Base-by-base conservation (phyloP, 2,329 filamentous ascomycete genomes). In the Penicillium sp. region DNA sequence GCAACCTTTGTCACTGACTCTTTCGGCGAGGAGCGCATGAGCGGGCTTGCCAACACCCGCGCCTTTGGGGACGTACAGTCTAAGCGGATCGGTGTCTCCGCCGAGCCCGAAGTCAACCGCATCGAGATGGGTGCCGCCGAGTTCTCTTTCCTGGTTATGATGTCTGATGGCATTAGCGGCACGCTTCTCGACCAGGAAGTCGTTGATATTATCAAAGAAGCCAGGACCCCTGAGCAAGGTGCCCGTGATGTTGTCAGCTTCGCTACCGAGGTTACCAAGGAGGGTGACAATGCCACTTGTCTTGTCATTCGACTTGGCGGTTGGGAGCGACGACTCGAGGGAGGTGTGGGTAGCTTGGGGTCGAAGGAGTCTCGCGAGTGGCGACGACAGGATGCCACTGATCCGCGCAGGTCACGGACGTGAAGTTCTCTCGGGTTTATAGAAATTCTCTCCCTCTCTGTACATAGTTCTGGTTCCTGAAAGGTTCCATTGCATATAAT, bases 21-120 rank as follows among this genome's bases (percentile, higher is more conserved):
- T 33, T 99, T 99, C 73, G 95, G 95, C 70, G 95, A 99, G 77
- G 93, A 98, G 77, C 92, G 95, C 65, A 95, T 99, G 75, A 88
- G 88, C 14, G 93, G 95, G 0, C 83, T 99, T 0, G 95, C 95
- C 65, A 99, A 99, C 77, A 96, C 91, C 31, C 90, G 95, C 29
- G 85, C 95, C 4, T 98, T 99, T 72, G 95, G 95, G 26, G 95
- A 99, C 78, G 92, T 97, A 77, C 84, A 85, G 33, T 91, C 88
- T 56, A 99, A 99, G 77, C 89, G 93, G 53, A 88, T 98, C 52
- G 95, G 95, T 27, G 93, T 99, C 13, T 93, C 89, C 4, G 95
- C 95, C 1, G 95, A 99, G 75, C 95, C 95, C 0, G 93, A 98
- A 70, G 86, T 97, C 59, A 86, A 85, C 1, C 87, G 90, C 35